Evolutionary conservation across 1,284 basidiomycete species (phyloP), one percentile per base, ranked within the genome.

Genomic region (Austropuccinia psidii): DNA sequence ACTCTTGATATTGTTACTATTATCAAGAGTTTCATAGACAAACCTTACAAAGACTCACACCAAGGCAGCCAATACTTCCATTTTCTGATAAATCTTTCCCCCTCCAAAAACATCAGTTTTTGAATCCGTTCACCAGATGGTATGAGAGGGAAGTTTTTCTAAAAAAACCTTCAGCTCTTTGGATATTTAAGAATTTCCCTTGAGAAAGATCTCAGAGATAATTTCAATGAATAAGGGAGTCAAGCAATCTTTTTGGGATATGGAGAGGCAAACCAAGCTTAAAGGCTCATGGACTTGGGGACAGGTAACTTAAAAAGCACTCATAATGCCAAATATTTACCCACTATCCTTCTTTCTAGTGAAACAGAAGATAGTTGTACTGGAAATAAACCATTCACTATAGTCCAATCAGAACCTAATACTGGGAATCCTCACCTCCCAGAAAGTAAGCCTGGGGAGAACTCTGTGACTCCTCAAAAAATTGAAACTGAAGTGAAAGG

Each of bases 51-150:
- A n/a, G n/a, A n/a, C n/a, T n/a, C n/a, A n/a, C 82, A 78, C 77
- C 0, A 79, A 83, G 0, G 72, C 78, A 24, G 39, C 70, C 1
- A 79, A n/a, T n/a, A n/a, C 80, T 64, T 76, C 74, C 19, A 78
- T 11, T 83, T 79, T 78, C 35, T 84, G 1, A 76, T 77, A 43
- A 83, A 83, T 72, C 76, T 79, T 0, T 77, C 79, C 0, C 76
- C 79, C 4, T 24, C 21, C 19, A 6, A 19, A 4, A 60, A 33
- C 35, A 33, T 60, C 4, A 33, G 24, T n/a, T 15, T 8, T 21
- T 33, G 29, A 35, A 33, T 11, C n/a, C 41, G n/a, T n/a, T 11
- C n/a, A n/a, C 11, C 11, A 45, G n/a, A 45, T 45, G 41, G 41
- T 45, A 11, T 45, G 41, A n/a, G n/a, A 45, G 41, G 11, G n/a